These are phyloP conservation scores for Phoma sp. DNA, from an alignment of 2,329 filamentous ascomycete species.

Conservation along the genomic window DNA sequence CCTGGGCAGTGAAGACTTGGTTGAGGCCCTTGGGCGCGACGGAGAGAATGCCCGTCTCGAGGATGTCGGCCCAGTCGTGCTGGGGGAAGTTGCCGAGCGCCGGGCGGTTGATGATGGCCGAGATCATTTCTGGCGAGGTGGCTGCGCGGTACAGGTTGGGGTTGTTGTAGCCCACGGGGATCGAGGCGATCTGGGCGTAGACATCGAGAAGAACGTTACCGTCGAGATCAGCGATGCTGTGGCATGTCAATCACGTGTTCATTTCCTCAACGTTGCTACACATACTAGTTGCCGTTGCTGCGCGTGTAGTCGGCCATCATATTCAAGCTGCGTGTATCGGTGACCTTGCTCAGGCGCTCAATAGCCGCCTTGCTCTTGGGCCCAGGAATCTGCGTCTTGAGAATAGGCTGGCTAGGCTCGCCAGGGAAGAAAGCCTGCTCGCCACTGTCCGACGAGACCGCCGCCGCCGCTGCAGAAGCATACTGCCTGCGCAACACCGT, in stretches of 20 bases:
- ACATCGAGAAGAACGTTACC: constrained; percentile 77
- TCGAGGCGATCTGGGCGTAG: constrained; percentile 91
- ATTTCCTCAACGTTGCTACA: neutral
- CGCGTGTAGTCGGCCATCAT: constrained; percentile 50
- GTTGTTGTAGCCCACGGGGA: constrained; percentile 93
- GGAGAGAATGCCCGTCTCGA: constrained; percentile 79
- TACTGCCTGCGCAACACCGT: constrained; percentile 34
- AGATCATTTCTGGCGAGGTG: constrained; percentile 77
- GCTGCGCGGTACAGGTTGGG: constrained; percentile 73
- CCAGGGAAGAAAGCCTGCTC: constrained; percentile 63
- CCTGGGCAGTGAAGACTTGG: constrained; percentile 90
- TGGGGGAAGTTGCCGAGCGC: constrained; percentile 91
- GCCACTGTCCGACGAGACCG: constrained; percentile 38
- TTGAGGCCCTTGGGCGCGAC: constrained; percentile 82
- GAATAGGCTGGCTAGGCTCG: constrained; percentile 62
- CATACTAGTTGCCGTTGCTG: constrained; percentile 73
- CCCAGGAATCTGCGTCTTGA: constrained; percentile 72
- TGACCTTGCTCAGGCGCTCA: constrained; percentile 75
- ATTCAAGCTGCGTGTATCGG: constrained; percentile 85
- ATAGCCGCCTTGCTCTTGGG: constrained; percentile 74
- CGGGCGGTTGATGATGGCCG: constrained; percentile 83
- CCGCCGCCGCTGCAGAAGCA: constrained; percentile 42
- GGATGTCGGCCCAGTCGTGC: constrained; percentile 79
- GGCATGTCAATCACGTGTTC: constrained; percentile 11
- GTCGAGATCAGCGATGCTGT: constrained; percentile 69